A percentile compares a stretch with the other conserved stretches of the same genome.
These are phyloP conservation scores for Colletotrichum theobromicola DNA, from an alignment of 2,329 filamentous ascomycete species.

Conservation along the genomic window DNA sequence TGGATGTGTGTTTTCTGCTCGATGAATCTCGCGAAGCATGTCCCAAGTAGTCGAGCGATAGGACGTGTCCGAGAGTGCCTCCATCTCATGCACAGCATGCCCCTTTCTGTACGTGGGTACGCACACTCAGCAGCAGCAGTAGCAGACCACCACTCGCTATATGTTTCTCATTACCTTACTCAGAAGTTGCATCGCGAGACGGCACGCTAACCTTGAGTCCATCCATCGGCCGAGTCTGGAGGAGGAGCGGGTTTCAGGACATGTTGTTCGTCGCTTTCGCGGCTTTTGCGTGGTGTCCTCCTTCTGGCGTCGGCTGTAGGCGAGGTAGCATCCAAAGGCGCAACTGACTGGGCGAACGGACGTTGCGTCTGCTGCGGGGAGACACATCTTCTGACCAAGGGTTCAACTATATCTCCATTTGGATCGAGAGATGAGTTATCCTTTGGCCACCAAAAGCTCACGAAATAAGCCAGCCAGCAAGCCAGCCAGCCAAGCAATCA, in stretches of 20 bases:
- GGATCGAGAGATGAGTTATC: background rate
- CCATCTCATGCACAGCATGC: background rate
- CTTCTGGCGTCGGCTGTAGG: background rate
- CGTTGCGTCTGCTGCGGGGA: background rate
- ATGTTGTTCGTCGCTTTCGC: background rate
- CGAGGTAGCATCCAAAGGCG: background rate
- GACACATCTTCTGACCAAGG: background rate
- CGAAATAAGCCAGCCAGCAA: too few species aligned
- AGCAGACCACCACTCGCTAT: background rate
- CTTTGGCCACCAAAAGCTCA: background rate
- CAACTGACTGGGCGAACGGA: background rate
- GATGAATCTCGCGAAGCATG: background rate
- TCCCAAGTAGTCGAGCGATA: background rate
- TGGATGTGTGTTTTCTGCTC: background rate
- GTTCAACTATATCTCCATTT: background rate
- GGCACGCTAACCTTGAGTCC: background rate
- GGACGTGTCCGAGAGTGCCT: conserved; percentile 3
- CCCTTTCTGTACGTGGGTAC: background rate
- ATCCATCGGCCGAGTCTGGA: background rate
- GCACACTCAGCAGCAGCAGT: background rate
- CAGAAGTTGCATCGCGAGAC: background rate
- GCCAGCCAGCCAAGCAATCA: background rate
- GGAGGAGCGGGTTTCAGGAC: background rate
- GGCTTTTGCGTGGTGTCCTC: too few species aligned
- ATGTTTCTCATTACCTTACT: background rate